These are phyloP conservation scores for Acacia crassicarpa DNA, from an alignment of 306 rosid species.

Conservation along the genomic window DNA sequence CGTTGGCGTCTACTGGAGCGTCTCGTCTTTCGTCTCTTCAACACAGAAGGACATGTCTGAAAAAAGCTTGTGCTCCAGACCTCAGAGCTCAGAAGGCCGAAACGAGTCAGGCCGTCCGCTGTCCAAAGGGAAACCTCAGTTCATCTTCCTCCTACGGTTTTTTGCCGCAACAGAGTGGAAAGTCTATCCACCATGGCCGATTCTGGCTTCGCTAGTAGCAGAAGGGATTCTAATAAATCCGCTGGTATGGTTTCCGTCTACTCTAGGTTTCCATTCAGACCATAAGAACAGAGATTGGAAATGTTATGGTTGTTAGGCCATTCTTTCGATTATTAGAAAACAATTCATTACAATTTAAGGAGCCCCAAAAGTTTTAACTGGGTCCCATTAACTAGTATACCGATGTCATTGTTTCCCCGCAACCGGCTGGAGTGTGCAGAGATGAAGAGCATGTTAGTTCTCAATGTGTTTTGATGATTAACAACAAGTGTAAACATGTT, in stretches of 20 bases:
- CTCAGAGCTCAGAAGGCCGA: no score
- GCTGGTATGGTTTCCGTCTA: slow-evolving; percentile 48
- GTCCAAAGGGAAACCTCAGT: neutral
- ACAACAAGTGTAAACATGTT: no score
- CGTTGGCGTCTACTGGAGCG: no score
- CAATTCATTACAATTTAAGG: neutral
- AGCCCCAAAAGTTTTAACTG: neutral
- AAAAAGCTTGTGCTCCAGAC: no score
- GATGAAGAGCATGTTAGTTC: neutral
- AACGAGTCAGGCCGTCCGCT: neutral
- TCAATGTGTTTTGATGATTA: no score
- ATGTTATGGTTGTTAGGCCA: neutral
- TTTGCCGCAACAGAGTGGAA: neutral
- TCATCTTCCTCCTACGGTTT: neutral
- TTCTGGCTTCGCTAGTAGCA: slow-evolving; percentile 39
- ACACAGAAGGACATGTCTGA: no score
- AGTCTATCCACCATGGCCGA: slow-evolving; percentile 64
- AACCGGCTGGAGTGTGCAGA: neutral
- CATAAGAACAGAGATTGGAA: neutral
- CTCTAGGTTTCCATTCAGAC: neutral
- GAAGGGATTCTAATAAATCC: slow-evolving; percentile 82
- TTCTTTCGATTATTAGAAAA: neutral
- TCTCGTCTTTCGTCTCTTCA: no score
- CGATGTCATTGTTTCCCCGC: neutral
- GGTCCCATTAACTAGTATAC: neutral